phyloP scores from a whole-genome alignment of 164 flowering plant genomes.

The Vitis rotundifolia region DNA sequence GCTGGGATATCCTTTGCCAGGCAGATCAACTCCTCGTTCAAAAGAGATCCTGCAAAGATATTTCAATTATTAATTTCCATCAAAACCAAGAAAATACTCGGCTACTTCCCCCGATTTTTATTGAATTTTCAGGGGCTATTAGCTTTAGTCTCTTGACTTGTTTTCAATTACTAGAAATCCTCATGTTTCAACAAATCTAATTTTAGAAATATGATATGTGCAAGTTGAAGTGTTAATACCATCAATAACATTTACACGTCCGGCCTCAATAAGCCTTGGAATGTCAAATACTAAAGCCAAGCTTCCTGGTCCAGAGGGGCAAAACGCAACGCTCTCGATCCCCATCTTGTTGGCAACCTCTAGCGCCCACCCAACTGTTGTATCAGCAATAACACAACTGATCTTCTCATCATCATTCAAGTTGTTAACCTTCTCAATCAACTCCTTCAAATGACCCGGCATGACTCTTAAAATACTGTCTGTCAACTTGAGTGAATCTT shows the following conservation, averaged over 20 bases:
- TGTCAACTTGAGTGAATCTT: neutral
- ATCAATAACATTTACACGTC: slow-evolving; percentile 8
- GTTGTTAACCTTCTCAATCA: slow-evolving; percentile 9
- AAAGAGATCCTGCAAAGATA: no score
- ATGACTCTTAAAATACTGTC: slow-evolving; percentile 2
- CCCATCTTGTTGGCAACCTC: slow-evolving; percentile 28
- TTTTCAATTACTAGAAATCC: no score
- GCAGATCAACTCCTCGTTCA: no score
- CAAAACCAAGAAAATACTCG: no score
- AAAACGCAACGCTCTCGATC: slow-evolving; percentile 15
- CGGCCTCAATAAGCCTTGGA: slow-evolving; percentile 24
- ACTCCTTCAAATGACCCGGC: slow-evolving; percentile 17
- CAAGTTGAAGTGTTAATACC: no score
- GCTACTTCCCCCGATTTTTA: no score
- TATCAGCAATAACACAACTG: slow-evolving; percentile 33
- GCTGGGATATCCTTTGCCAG: no score
- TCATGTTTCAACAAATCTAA: no score
- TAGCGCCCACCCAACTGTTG: slow-evolving; percentile 11
- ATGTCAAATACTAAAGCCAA: slow-evolving; percentile 8
- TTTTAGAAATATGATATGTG: no score
- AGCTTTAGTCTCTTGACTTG: no score
- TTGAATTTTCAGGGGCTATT: no score
- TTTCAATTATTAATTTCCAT: neutral
- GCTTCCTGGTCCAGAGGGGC: slow-evolving; percentile 9
- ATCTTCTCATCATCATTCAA: slow-evolving; percentile 7